Conservation (phyloP, 2,329 filamentous ascomycete genomes). For the Pleoardoris graminearum region DNA sequence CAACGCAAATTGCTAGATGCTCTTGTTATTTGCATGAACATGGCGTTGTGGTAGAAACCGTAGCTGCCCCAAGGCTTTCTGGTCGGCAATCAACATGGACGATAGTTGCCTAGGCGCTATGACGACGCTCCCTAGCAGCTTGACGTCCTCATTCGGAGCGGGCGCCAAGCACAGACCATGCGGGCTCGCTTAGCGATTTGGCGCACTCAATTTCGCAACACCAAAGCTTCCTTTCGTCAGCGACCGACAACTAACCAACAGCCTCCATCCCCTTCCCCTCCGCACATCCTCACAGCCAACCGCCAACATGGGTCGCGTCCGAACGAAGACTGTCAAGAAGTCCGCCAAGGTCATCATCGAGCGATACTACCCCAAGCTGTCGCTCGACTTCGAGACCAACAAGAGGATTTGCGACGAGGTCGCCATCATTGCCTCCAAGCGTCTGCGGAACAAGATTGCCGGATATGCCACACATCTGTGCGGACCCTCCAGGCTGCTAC, state of each 20-base stretch:
- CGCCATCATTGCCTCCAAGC: conserved; percentile 98
- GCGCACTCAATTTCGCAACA: conserved; percentile 4
- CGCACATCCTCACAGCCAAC: conserved; percentile 30
- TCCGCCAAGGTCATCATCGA: conserved; percentile 99
- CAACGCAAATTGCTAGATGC: too few relatives aligned
- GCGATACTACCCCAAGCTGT: conserved; percentile 81
- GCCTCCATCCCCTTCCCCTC: conserved; percentile 27
- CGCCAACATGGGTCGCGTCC: conserved; percentile 60
- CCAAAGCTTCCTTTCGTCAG: conserved; percentile 24
- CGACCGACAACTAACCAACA: conserved; percentile 36
- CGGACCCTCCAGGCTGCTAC: neutral
- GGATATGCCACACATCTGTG: conserved; percentile 79
- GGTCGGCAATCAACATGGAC: too few relatives aligned
- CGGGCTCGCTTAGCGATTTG: conserved; percentile 26
- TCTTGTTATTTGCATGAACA: too few relatives aligned
- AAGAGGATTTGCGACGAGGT: conserved; percentile 99
- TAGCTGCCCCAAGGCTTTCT: neutral
- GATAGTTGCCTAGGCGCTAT: too few relatives aligned
- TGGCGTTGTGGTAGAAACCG: too few relatives aligned
- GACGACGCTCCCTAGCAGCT: neutral
- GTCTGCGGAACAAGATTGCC: conserved; percentile 91
- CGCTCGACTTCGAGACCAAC: conserved; percentile 99
- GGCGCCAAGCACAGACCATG: neutral
- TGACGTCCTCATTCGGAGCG: neutral
- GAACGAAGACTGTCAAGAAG: conserved; percentile 72